These are phyloP conservation scores for Candida ulmi DNA, from an alignment of 805 yeast species.

Conservation along the genomic window DNA sequence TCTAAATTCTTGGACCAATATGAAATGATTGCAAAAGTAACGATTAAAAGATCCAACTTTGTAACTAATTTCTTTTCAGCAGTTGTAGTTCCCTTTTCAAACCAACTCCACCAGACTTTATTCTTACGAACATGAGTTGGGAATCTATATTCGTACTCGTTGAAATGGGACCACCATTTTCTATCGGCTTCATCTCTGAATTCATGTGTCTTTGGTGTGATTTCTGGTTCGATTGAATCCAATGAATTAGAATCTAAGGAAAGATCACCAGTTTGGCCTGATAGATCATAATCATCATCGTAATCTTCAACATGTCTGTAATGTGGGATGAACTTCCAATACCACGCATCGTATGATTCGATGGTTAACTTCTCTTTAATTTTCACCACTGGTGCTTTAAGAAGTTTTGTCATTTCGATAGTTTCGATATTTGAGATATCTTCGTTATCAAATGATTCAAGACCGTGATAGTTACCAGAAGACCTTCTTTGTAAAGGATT, in stretches of 20 bases:
- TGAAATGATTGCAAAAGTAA: constrained; percentile 49
- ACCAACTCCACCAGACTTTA: constrained; percentile 58
- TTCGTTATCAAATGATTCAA: too few species aligned
- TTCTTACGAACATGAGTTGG: constrained; percentile 27
- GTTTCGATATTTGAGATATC: too few species aligned
- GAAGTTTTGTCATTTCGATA: too few species aligned
- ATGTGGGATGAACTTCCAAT: constrained; percentile 6
- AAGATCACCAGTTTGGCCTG: too few species aligned
- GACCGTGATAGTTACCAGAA: too few species aligned
- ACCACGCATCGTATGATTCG: constrained; percentile 1
- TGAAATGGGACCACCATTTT: constrained; percentile 41
- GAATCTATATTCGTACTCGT: constrained; percentile 55
- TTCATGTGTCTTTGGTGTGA: constrained; percentile 14
- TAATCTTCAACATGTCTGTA: constrained; percentile 2
- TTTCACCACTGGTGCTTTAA: too few species aligned
- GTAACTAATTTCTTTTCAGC: constrained; percentile 36
- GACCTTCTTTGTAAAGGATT: too few species aligned
- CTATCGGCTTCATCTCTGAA: constrained; percentile 34
- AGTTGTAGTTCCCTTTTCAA: constrained; percentile 40
- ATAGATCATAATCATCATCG: neutral
- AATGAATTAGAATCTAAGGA: too few species aligned
- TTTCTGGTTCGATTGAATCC: too few species aligned
- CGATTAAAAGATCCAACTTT: constrained; percentile 47
- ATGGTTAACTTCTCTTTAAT: too few species aligned
- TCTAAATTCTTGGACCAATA: constrained; percentile 55